A percentile compares a stretch with the other conserved stretches of the same genome.
Conservation (phyloP, 805 yeast genomes). For the Blastobotrys americana region DNA sequence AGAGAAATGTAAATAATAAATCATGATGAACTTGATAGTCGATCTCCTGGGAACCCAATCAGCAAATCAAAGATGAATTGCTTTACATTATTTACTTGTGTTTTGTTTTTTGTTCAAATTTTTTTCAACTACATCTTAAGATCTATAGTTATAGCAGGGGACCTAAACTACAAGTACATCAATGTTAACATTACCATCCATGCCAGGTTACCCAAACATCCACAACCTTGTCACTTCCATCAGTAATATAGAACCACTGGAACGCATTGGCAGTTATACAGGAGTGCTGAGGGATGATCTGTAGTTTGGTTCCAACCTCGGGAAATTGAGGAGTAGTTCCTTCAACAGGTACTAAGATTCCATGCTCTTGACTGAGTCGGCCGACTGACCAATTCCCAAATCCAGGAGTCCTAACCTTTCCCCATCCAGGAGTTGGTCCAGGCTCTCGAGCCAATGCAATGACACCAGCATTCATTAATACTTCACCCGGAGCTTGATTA, state of each 20-base stretch:
- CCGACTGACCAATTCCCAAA: slow-evolving; percentile 56
- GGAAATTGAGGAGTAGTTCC: slow-evolving; percentile 16
- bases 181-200: slow-evolving; percentile 35
- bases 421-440: slow-evolving; percentile 55
- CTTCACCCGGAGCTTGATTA: slow-evolving; percentile 46
- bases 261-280: slow-evolving; percentile 63
- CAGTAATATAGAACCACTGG: slow-evolving; percentile 50
- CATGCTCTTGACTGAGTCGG: slow-evolving; percentile 73
- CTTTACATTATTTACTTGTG: too few species aligned
- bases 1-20: too few species aligned
- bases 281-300: slow-evolving; percentile 60
- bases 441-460: slow-evolving; percentile 60
- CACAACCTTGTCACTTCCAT: slow-evolving; percentile 41
- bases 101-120: too few species aligned
- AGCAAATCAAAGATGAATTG: too few species aligned
- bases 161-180: background rate
- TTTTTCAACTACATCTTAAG: too few species aligned
- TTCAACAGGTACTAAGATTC: slow-evolving; percentile 50
- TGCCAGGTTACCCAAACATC: slow-evolving; percentile 63
- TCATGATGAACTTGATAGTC: too few species aligned
- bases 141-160: too few species aligned
- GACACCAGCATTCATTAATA: slow-evolving; percentile 65
- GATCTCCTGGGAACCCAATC: too few species aligned
- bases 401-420: slow-evolving; percentile 37
- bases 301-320: slow-evolving; percentile 43